Evolutionary conservation across 345 rosid genomes (phyloP).

Genomic region (Heritiera fomes): DNA sequence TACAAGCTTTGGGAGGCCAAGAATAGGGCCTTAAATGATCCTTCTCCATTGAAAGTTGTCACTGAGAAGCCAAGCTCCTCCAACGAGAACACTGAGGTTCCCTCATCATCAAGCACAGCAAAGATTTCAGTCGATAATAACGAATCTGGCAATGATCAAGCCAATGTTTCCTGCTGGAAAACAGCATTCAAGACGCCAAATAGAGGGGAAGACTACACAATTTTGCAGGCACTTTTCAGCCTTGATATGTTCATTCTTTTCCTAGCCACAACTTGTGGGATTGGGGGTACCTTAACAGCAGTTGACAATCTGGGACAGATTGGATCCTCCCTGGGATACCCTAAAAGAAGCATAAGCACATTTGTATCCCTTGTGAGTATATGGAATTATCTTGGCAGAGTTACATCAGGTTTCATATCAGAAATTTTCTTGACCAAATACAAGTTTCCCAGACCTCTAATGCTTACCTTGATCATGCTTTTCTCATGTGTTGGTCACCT

Average conservation of each 20-base stretch:
- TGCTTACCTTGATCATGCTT: slow-evolving; percentile 43
- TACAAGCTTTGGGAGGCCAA: slow-evolving; percentile 42
- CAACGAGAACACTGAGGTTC: neutral
- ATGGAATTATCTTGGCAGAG: slow-evolving; percentile 26
- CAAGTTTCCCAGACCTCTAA: slow-evolving; percentile 22
- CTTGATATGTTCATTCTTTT: slow-evolving; percentile 39
- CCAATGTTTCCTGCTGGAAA: slow-evolving; percentile 28
- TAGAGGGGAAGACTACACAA: slow-evolving; percentile 29
- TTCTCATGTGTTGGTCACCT: slow-evolving; percentile 47
- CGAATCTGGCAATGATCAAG: neutral
- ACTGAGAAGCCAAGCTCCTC: slow-evolving; percentile 27
- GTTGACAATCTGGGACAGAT: slow-evolving; percentile 72
- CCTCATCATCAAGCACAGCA: neutral
- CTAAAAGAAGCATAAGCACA: slow-evolving; percentile 35
- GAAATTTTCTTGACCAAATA: slow-evolving; percentile 18
- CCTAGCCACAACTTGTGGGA: slow-evolving; percentile 53
- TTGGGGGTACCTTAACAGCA: slow-evolving; percentile 61
- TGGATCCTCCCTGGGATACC: slow-evolving; percentile 56
- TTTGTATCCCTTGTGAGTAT: slow-evolving; percentile 27
- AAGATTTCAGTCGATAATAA: neutral
- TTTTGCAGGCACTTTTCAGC: slow-evolving; percentile 28
- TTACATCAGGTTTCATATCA: slow-evolving; percentile 17
- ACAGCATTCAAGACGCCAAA: slow-evolving; percentile 21
- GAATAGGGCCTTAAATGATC: slow-evolving; percentile 32
- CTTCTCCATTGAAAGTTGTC: slow-evolving; percentile 33